Conservation (phyloP, 176 grass and related monocot genomes). For the Rhynchospora breviuscula region DNA sequence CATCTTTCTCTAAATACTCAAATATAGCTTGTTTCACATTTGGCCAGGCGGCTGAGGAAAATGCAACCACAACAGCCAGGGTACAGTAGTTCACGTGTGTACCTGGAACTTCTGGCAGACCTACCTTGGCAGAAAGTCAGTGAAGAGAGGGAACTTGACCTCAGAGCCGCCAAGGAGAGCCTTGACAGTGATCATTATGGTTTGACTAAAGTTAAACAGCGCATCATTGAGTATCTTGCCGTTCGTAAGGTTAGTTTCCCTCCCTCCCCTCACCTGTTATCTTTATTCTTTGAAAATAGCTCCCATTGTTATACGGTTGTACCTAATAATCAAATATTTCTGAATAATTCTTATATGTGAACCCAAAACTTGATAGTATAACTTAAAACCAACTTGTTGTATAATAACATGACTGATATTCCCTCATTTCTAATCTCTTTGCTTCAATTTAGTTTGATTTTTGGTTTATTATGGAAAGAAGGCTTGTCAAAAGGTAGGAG, state of each 20-base stretch:
- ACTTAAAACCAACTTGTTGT: not conserved
- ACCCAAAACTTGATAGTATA: not conserved
- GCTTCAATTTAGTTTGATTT: not conserved
- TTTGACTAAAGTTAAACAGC: conserved; percentile 83
- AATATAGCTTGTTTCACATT: not conserved
- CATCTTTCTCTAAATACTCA: not conserved
- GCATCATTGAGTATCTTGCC: conserved; percentile 96
- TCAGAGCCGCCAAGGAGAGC: conserved; percentile 84
- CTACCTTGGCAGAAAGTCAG: conserved; percentile 97
- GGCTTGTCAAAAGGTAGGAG: not conserved
- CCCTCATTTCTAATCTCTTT: not conserved
- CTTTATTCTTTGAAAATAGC: not conserved
- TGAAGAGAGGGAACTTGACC: conserved; percentile 87
- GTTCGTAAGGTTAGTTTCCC: conserved; percentile 77
- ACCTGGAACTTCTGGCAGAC: conserved; percentile 91
- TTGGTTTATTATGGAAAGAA: not conserved
- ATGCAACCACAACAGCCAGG: conserved; percentile 99
- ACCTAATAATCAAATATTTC: not conserved
- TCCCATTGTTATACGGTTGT: not conserved
- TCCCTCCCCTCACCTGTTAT: not conserved
- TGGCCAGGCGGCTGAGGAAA: conserved; percentile 64
- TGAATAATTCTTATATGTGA: not conserved
- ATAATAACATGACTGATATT: not conserved
- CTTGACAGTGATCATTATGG: conserved; percentile 93
- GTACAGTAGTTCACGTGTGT: conserved; percentile 89